Evolutionary conservation across 2,329 filamentous ascomycete species (phyloP), one percentile per base, ranked within the genome.

Genomic region (Huntiella savannae): DNA sequence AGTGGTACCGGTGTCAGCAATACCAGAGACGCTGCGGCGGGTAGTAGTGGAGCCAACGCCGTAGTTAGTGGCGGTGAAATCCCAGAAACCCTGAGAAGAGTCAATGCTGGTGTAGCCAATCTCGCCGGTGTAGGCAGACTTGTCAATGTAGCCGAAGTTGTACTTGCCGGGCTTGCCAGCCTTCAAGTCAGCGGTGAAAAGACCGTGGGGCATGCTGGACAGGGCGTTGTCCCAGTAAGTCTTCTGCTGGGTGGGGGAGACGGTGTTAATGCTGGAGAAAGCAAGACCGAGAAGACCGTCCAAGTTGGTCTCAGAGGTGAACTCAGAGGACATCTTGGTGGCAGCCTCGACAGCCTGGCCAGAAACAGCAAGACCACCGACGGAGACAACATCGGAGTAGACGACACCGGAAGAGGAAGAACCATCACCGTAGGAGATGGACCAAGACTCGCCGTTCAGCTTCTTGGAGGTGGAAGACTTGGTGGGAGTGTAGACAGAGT

Each of bases 61-160:
- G n/a, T 45, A 44, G 58, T 63, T 62, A 17, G 65, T 64, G 4
- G 71, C 74, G 11, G 66, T 46, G 53, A 49, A 55, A 22, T 6
- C 35, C 81, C 81, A 86, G 64, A 78, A 84, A 6, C 80, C 81
- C 32, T 65, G 61, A 8, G 66, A 67, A 13, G 65, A 67, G 56
- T 82, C 71, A 39, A 45, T 12, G 51, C 84, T 67, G 7, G 69
- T 63, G 15, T 76, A 65, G 57, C 76, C 83, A 16, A 67, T 60
- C 54, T 67, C 54, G 33, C 80, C 81, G 2, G 59, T 65, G 58
- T 79, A 81, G 54, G 81, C 75, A 47, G 62, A 62, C 1, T 55
- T 56, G 57, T 87, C 78, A 54, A 87, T 76, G 53, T 60, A 68
- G 50, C 82, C 82, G 55, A 87, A 87, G 56, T 84, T 77, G 62